A percentile compares a stretch with the other conserved stretches of the same genome.
phyloP scores from a whole-genome alignment of 129 eudicot genomes.

The Pulicaria dysenterica region DNA sequence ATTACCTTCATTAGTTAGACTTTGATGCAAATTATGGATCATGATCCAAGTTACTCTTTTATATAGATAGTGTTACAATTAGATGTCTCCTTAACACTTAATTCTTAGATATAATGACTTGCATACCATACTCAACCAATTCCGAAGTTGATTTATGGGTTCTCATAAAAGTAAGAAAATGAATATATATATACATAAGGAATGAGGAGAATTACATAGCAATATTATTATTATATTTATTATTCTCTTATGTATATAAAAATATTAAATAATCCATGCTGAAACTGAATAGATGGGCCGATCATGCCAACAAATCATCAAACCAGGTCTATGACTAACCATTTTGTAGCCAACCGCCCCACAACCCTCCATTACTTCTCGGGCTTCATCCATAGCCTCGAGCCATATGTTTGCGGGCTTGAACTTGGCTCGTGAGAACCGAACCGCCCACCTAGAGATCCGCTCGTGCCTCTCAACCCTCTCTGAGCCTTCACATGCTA shows the following conservation, averaged over 20 bases:
- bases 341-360: constrained; percentile 49
- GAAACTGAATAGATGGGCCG: constrained; percentile 63
- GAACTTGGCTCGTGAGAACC: constrained; percentile 49
- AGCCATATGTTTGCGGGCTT: constrained; percentile 52
- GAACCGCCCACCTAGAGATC: constrained; percentile 37
- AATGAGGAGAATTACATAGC: neutral
- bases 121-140: neutral
- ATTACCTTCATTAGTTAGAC: no score
- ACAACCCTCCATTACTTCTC: constrained; percentile 34
- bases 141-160: neutral
- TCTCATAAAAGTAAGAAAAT: no score
- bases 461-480: constrained; percentile 64
- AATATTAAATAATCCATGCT: constrained; percentile 44
- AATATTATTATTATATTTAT: neutral
- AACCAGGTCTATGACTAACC: constrained; percentile 37
- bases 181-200: neutral
- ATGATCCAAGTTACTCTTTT: no score
- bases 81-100: no score
- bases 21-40: no score
- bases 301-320: constrained; percentile 70
- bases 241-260: neutral
- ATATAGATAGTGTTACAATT: no score
- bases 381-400: constrained; percentile 48
- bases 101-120: no score
- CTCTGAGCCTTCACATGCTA: constrained; percentile 58